These are phyloP conservation scores for Omphalea diandra DNA, from an alignment of 441 rosid genomes.

Conservation along the genomic window DNA sequence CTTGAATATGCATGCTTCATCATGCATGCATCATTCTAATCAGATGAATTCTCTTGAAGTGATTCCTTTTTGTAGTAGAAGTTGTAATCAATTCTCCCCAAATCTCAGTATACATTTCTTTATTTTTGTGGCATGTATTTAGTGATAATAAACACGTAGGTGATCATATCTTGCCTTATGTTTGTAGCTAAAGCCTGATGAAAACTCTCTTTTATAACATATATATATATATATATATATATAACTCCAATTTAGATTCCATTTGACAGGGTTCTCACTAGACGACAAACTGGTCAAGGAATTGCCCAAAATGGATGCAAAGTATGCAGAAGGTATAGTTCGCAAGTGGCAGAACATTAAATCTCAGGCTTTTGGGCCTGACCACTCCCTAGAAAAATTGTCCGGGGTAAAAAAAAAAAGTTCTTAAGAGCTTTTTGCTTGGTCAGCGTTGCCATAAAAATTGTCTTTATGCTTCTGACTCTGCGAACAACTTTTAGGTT, in stretches of 20 bases:
- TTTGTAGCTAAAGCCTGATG: background rate
- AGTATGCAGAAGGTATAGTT: too few relatives aligned
- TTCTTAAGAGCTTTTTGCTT: background rate
- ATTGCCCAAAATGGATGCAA: conserved; percentile 60
- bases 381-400: too few relatives aligned
- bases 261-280: conserved; percentile 28
- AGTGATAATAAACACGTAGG: background rate
- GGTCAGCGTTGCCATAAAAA: background rate
- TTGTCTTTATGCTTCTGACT: conserved; percentile 25
- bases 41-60: too few relatives aligned
- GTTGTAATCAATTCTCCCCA: background rate
- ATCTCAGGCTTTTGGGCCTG: too few relatives aligned
- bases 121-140: background rate
- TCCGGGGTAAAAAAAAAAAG: conserved; percentile 52
- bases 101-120: background rate
- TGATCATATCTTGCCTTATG: background rate
- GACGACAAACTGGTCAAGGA: conserved; percentile 38
- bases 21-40: too few relatives aligned
- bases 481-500: conserved; percentile 10
- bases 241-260: conserved; percentile 5
- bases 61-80: background rate
- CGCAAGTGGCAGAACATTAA: too few relatives aligned
- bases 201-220: background rate
- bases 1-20: background rate
- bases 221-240: background rate